Evolutionary conservation across 129 eudicot species (phyloP), one percentile per base, ranked within the genome.

Genomic region (Smallanthus sonchifolius): DNA sequence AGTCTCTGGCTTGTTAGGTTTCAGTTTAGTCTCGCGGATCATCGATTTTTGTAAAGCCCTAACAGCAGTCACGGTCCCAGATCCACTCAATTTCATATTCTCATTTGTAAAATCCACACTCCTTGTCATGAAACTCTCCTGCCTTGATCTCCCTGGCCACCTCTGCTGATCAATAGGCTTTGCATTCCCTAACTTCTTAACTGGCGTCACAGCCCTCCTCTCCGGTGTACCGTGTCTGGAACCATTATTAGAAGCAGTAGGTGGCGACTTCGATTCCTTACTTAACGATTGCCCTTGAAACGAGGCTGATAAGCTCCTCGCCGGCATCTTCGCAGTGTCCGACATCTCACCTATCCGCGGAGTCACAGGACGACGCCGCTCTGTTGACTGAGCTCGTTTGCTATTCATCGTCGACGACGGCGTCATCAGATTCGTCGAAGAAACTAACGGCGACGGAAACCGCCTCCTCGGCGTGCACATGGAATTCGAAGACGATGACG

Each of bases 211-310:
- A 72, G 76, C 76, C 84, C 85, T 86, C 89, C 87, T 89, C 82
- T 86, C 96, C 30, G 96, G 91, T 36, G 91, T 85, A 13, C 67
- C 70, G 51, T 32, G 81, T 48, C 88, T 86, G 75, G 67, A 74
- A 56, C 72, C 71, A 61, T 69, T 79, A 49, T 57, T 73, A 9
- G n/a, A n/a, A n/a, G n/a, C n/a, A n/a, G n/a, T n/a, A n/a, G n/a
- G n/a, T n/a, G n/a, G n/a, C n/a, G n/a, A n/a, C n/a, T n/a, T n/a
- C n/a, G n/a, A n/a, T n/a, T n/a, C n/a, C n/a, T n/a, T n/a, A n/a
- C n/a, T n/a, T n/a, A n/a, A n/a, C 81, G 96, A 77, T 79, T 82
- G 83, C 1, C 98, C 98, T 78, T 89, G 96, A 81, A 89, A 92
- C 67, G 92, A 92, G 32, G 84, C 95, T 7, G 98, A 89, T 54